A percentile compares a stretch with the other conserved stretches of the same genome.
Evolutionary conservation across 306 rosid species (phyloP).

Genomic region (Sindora glabra): DNA sequence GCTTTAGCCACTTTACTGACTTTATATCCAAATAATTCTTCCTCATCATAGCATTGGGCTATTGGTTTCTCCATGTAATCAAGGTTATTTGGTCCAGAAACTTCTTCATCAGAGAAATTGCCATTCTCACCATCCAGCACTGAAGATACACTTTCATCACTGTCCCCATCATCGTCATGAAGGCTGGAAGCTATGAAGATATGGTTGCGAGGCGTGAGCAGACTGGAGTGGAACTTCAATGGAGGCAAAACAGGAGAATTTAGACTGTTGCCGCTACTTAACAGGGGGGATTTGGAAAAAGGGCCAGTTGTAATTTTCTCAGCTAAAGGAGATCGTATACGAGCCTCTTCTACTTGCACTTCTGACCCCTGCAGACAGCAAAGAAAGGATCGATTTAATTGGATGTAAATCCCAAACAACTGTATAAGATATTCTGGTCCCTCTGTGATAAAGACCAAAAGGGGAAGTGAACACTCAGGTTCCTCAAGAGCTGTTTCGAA

Average conservation of each 20-base stretch:
- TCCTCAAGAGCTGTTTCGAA: background rate
- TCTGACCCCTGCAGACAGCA: conserved; percentile 41
- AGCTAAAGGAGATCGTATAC: conserved; percentile 50
- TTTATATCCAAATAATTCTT: conserved; percentile 37
- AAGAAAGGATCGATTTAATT: background rate
- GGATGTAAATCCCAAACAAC: too few species aligned
- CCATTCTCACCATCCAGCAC: conserved; percentile 29
- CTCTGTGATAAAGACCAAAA: background rate
- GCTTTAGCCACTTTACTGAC: background rate
- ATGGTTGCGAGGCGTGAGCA: conserved; percentile 41
- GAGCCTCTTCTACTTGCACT: conserved; percentile 20
- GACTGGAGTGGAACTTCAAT: conserved; percentile 50
- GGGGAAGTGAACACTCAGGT: background rate
- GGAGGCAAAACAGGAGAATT: conserved; percentile 63
- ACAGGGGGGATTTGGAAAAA: conserved; percentile 54
- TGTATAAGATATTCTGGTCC: background rate
- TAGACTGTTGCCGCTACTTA: conserved; percentile 19
- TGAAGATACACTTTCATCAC: conserved; percentile 42
- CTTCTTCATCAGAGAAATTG: conserved; percentile 49
- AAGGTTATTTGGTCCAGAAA: conserved; percentile 16
- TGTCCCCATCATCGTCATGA: conserved; percentile 17
- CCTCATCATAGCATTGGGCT: conserved; percentile 36
- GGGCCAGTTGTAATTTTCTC: conserved; percentile 28
- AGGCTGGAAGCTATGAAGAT: conserved; percentile 22
- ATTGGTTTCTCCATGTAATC: conserved; percentile 36